A percentile compares a stretch with the other conserved stretches of the same genome.
These are phyloP conservation scores for Cercospora brassicicola DNA, from an alignment of 2,329 filamentous ascomycete genomes.

Conservation along the genomic window DNA sequence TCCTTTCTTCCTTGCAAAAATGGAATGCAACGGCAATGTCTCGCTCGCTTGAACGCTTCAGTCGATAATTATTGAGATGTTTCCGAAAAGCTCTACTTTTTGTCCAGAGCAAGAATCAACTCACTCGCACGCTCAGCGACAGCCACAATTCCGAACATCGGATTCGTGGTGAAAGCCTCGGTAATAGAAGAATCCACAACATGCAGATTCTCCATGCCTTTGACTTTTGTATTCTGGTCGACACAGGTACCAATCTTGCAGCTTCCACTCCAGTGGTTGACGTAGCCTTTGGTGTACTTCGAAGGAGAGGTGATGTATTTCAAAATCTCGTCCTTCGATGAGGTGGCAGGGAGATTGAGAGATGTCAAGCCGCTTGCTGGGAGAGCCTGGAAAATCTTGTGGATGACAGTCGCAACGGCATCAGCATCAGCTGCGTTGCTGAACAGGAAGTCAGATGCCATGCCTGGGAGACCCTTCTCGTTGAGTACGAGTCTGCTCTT, in stretches of 20 bases:
- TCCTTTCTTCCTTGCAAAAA: neutral
- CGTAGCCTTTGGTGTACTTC: slow-evolving; percentile 51
- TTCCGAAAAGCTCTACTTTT: slow-evolving; percentile 3
- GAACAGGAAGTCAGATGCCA: slow-evolving; percentile 54
- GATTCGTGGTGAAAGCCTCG: slow-evolving; percentile 55
- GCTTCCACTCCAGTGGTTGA: slow-evolving; percentile 57
- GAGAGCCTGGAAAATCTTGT: slow-evolving; percentile 52
- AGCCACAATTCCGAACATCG: slow-evolving; percentile 57
- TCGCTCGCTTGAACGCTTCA: slow-evolving; percentile 12
- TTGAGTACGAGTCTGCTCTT: slow-evolving; percentile 55
- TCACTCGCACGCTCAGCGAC: slow-evolving; percentile 55
- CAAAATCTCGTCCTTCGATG: slow-evolving; percentile 51
- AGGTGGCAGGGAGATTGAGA: slow-evolving; percentile 50
- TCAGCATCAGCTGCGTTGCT: slow-evolving; percentile 50
- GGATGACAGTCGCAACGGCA: slow-evolving; percentile 54
- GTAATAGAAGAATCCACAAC: slow-evolving; percentile 56
- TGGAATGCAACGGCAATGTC: neutral
- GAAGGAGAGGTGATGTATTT: slow-evolving; percentile 53
- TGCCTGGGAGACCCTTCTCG: slow-evolving; percentile 54
- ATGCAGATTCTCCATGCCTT: slow-evolving; percentile 53
- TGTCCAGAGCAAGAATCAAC: slow-evolving; percentile 44
- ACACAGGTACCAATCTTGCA: slow-evolving; percentile 55
- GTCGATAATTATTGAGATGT: neutral
- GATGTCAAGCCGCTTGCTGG: slow-evolving; percentile 48
- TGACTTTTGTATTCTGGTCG: slow-evolving; percentile 49